These are phyloP conservation scores for Coemansia erecta DNA, from an alignment of 192 early-diverging fungal genomes.

Conservation along the genomic window DNA sequence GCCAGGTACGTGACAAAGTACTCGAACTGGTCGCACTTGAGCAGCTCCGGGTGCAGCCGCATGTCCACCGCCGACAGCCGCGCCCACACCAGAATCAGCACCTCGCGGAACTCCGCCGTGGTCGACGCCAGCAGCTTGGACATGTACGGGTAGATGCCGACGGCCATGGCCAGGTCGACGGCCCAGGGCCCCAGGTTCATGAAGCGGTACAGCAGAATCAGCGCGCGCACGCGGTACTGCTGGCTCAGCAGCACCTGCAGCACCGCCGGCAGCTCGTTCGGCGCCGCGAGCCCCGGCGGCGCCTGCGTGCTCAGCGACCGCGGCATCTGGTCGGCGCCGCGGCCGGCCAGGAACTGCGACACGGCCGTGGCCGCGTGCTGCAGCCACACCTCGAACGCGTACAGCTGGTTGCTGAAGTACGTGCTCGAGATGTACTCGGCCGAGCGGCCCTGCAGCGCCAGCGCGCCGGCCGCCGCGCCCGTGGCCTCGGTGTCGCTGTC, in stretches of 20 bases:
- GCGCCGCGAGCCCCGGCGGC: slow-evolving; percentile 56
- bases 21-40: slow-evolving; percentile 86
- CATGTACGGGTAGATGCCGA: slow-evolving; percentile 97
- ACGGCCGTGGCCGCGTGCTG: slow-evolving; percentile 70
- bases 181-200: slow-evolving; percentile 92
- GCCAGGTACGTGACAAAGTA: slow-evolving; percentile 92
- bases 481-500: slow-evolving; percentile 31
- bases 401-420: slow-evolving; percentile 96
- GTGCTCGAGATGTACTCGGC: slow-evolving; percentile 60
- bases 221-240: slow-evolving; percentile 86
- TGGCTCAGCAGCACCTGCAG: slow-evolving; percentile 95
- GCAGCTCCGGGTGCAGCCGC: slow-evolving; percentile 82
- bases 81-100: slow-evolving; percentile 97
- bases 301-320: slow-evolving; percentile 49
- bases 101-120: slow-evolving; percentile 88
- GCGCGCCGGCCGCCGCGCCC: slow-evolving; percentile 3
- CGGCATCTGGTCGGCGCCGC: slow-evolving; percentile 37
- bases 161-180: slow-evolving; percentile 86
- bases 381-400: slow-evolving; percentile 97
- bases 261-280: slow-evolving; percentile 93
- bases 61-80: slow-evolving; percentile 92
- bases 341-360: slow-evolving; percentile 56
- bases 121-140: slow-evolving; percentile 91
- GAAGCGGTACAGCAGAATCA: slow-evolving; percentile 88
- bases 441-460: slow-evolving; percentile 5